Percentiles rank a stretch among this genome's conserved stretches.
Conservation (phyloP, 495 filamentous ascomycete genomes). For the Bathelium albidoporum region DNA sequence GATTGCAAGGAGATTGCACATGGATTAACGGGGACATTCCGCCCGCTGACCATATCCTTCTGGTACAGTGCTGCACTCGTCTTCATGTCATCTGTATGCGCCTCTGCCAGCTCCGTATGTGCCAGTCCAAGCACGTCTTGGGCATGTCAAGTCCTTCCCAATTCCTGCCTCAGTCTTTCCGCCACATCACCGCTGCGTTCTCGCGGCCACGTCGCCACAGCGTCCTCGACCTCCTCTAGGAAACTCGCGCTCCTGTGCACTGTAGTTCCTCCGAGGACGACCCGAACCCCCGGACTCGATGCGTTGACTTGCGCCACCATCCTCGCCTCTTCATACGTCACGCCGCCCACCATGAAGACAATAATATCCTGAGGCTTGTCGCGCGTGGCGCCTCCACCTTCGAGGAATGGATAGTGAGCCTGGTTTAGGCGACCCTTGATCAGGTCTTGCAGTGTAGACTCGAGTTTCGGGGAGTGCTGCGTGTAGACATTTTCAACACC, state of each 20-base stretch:
- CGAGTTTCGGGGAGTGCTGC: slow-evolving; percentile 83
- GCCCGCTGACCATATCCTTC: no score
- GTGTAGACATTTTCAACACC: slow-evolving; percentile 99
- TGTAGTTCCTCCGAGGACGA: slow-evolving; percentile 76
- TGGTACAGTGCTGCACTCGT: no score
- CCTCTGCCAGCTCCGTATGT: no score
- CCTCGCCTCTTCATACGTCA: slow-evolving; percentile 94
- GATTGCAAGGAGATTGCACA: no score
- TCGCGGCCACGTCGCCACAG: slow-evolving; percentile 60
- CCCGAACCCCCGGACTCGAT: slow-evolving; percentile 72
- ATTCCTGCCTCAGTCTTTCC: slow-evolving; percentile 59
- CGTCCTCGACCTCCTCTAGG: slow-evolving; percentile 48
- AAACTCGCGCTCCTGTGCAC: slow-evolving; percentile 82
- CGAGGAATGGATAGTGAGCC: slow-evolving; percentile 82
- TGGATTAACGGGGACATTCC: no score
- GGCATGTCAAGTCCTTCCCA: slow-evolving; percentile 39
- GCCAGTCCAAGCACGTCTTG: no score
- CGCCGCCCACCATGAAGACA: slow-evolving; percentile 85
- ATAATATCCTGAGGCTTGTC: slow-evolving; percentile 97
- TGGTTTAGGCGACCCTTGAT: slow-evolving; percentile 83
- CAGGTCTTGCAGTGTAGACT: slow-evolving; percentile 77
- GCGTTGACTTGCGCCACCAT: slow-evolving; percentile 88
- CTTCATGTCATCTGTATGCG: no score
- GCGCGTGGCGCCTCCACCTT: slow-evolving; percentile 70
- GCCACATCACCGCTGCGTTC: slow-evolving; percentile 56